phyloP scores from a whole-genome alignment of 352 stramenopile genomes.

The Phytophthora macrochlamydospora region DNA sequence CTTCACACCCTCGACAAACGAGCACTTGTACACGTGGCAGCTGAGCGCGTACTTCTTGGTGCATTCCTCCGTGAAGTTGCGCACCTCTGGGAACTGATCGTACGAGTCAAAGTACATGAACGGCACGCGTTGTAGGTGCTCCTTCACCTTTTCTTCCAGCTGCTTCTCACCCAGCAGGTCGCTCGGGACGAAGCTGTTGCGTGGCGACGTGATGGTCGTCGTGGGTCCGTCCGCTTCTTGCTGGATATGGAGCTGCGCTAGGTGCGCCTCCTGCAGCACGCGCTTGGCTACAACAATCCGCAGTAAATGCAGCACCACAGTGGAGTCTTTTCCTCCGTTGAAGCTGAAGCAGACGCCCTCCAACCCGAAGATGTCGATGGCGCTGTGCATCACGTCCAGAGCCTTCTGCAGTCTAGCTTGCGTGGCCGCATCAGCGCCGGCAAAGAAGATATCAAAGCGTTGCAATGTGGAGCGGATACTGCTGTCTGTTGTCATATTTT shows the following conservation, averaged over 20 bases:
- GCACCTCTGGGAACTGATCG: slow-evolving; percentile 95
- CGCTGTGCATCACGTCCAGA: slow-evolving; percentile 75
- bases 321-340: slow-evolving; percentile 94
- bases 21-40: slow-evolving; percentile 86
- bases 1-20: slow-evolving; percentile 94
- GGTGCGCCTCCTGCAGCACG: slow-evolving; percentile 49
- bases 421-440: slow-evolving; percentile 43
- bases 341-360: slow-evolving; percentile 90
- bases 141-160: slow-evolving; percentile 52
- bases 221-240: slow-evolving; percentile 19
- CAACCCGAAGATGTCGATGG: slow-evolving; percentile 82
- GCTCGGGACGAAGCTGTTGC: slow-evolving; percentile 56
- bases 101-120: slow-evolving; percentile 97
- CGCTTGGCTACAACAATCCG: slow-evolving; percentile 83
- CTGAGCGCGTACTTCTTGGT: slow-evolving; percentile 57
- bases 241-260: slow-evolving; percentile 16
- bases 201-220: slow-evolving; percentile 64
- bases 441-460: slow-evolving; percentile 74
- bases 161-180: slow-evolving; percentile 56
- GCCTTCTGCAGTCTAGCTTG: slow-evolving; percentile 65
- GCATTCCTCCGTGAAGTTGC: slow-evolving; percentile 86
- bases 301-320: slow-evolving; percentile 90
- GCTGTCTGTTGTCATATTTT: slow-evolving; percentile 22
- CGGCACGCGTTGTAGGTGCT: slow-evolving; percentile 58
- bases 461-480: slow-evolving; percentile 37